Conservation (phyloP, 2,329 filamentous ascomycete species). For the Aphanocladium album region DNA sequence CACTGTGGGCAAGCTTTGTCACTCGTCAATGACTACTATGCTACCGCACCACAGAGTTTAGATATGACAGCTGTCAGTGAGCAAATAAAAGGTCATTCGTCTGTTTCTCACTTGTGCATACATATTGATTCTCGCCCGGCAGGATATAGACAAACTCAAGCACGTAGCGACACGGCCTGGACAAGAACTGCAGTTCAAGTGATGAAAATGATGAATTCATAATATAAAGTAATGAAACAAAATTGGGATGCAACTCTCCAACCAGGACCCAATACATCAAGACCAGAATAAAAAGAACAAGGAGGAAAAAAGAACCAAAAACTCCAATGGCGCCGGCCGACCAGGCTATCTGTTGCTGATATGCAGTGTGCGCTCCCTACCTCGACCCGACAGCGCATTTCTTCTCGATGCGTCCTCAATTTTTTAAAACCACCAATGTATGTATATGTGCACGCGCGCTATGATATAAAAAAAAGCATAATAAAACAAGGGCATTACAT, state of each 20-base stretch:
- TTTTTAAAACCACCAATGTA: not conserved
- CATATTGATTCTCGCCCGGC: no score
- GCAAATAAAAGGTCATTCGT: no score
- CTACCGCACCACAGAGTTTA: no score
- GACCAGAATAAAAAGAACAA: not conserved
- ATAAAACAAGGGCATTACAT: not conserved
- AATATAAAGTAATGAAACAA: not conserved
- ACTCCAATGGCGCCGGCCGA: conserved; percentile 4
- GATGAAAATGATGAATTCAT: not conserved
- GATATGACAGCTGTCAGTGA: no score
- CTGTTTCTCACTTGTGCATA: no score
- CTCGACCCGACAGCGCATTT: no score
- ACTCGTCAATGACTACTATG: no score
- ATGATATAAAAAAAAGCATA: not conserved
- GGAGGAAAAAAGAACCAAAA: not conserved
- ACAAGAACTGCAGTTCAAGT: not conserved
- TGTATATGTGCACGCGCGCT: not conserved
- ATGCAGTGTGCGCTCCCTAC: not conserved
- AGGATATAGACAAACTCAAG: no score
- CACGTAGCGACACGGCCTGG: no score
- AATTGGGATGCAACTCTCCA: not conserved
- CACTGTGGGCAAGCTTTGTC: no score
- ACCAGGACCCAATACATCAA: not conserved
- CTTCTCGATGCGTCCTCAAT: not conserved
- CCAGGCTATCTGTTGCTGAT: not conserved